Evolutionary conservation across 257 asterid genomes (phyloP).

Genomic region (Osmanthus fragrans): DNA sequence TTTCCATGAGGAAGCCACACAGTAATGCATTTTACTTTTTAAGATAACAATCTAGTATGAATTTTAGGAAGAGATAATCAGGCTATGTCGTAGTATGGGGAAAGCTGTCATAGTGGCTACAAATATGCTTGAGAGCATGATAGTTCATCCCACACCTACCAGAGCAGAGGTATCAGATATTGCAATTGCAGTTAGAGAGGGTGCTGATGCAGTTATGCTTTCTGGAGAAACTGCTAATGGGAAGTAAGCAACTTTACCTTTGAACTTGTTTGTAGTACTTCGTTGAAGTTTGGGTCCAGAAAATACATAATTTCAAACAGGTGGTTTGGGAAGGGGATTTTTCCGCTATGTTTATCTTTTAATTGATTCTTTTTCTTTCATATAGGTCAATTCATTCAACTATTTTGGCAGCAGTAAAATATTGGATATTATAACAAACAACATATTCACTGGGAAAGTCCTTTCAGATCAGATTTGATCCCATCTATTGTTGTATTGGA

Average conservation of each 20-base stretch:
- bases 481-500: background rate
- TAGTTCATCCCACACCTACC: constrained; percentile 95
- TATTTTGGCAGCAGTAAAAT: no score
- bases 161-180: constrained; percentile 98
- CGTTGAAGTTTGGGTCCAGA: background rate
- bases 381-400: background rate
- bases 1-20: background rate
- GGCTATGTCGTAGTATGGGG: constrained; percentile 93
- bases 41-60: background rate
- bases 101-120: constrained; percentile 99
- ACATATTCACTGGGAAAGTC: background rate
- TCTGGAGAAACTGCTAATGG: constrained; percentile 99
- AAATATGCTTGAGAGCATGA: constrained; percentile 99
- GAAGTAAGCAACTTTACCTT: constrained; percentile 55
- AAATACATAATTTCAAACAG: background rate
- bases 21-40: background rate
- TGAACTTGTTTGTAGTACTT: background rate
- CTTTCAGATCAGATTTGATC: background rate
- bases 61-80: constrained; percentile 83
- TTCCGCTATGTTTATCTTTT: background rate
- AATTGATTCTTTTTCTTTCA: background rate
- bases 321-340: background rate
- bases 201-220: constrained; percentile 98
- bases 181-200: constrained; percentile 93
- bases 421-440: background rate